phyloP scores from a whole-genome alignment of 73 alveolate genomes.

The Paramecium pentaurelia region DNA sequence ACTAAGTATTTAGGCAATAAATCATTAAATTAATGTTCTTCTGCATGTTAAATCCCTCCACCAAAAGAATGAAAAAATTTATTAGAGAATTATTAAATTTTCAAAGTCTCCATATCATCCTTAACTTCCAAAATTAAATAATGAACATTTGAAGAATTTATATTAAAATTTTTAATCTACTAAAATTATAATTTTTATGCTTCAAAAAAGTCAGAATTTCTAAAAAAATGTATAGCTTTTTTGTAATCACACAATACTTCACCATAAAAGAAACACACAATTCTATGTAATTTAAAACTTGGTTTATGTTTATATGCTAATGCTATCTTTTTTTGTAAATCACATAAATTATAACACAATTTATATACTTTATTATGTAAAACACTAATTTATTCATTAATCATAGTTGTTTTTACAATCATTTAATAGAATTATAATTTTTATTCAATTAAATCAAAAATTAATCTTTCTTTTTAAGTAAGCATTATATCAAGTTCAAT shows the following conservation, averaged over 20 bases:
- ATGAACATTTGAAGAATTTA: background rate
- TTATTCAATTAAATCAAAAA: background rate
- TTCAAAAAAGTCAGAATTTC: background rate
- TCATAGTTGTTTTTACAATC: background rate
- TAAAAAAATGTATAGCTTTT: background rate
- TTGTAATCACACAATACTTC: background rate
- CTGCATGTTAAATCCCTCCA: background rate
- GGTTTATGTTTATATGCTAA: background rate
- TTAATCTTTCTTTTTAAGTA: background rate
- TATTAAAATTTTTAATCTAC: background rate
- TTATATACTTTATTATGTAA: background rate
- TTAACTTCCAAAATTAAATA: background rate
- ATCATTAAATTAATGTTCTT: background rate
- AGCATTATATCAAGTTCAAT: background rate
- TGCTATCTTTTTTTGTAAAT: background rate
- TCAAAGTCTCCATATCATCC: background rate
- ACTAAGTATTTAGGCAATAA: background rate
- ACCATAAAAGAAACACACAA: background rate
- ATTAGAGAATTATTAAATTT: background rate
- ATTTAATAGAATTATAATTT: background rate
- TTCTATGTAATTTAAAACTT: background rate
- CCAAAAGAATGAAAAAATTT: background rate
- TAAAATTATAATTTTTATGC: background rate
- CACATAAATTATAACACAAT: background rate
- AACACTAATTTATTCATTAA: background rate